Percentiles rank a stretch among this genome's conserved stretches.
Conservation (phyloP, 305 asterid genomes). For the Plantago coronopus region DNA sequence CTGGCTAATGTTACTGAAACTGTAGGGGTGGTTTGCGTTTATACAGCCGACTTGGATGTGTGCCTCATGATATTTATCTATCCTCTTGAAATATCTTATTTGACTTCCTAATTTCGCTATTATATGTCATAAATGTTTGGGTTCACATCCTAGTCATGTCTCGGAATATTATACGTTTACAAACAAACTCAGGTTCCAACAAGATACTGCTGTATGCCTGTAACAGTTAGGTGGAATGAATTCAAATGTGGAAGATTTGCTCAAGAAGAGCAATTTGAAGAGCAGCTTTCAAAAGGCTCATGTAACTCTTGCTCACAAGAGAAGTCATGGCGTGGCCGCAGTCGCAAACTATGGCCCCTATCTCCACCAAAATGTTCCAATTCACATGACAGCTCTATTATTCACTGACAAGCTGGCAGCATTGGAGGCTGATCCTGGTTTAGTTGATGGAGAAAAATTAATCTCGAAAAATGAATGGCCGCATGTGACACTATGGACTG, state of each 20-base stretch:
- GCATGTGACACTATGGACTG: constrained; percentile 84
- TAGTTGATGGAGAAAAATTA: constrained; percentile 69
- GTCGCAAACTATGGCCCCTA: constrained; percentile 65
- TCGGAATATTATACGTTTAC: no score
- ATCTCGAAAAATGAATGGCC: constrained; percentile 80
- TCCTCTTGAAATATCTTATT: no score
- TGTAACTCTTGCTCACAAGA: constrained; percentile 89
- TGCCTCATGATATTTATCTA: no score
- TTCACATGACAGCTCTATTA: constrained; percentile 50
- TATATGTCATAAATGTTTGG: no score
- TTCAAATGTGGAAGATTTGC: constrained; percentile 42
- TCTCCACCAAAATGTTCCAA: constrained; percentile 58
- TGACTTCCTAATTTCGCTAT: no score
- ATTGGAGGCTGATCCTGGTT: constrained; percentile 59
- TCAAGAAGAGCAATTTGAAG: constrained; percentile 52
- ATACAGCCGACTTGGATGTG: no score
- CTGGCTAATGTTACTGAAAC: no score
- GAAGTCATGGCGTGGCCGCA: constrained; percentile 83
- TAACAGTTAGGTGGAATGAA: constrained; percentile 61
- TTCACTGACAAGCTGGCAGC: constrained; percentile 78
- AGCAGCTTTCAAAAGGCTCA: constrained; percentile 61
- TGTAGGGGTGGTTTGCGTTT: no score
- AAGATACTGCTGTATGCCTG: not conserved
- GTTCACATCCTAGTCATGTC: no score
- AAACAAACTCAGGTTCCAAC: not conserved